A percentile compares a stretch with the other conserved stretches of the same genome.
Evolutionary conservation across 805 yeast species (phyloP).

Genomic region (Suhomyces vadensis): DNA sequence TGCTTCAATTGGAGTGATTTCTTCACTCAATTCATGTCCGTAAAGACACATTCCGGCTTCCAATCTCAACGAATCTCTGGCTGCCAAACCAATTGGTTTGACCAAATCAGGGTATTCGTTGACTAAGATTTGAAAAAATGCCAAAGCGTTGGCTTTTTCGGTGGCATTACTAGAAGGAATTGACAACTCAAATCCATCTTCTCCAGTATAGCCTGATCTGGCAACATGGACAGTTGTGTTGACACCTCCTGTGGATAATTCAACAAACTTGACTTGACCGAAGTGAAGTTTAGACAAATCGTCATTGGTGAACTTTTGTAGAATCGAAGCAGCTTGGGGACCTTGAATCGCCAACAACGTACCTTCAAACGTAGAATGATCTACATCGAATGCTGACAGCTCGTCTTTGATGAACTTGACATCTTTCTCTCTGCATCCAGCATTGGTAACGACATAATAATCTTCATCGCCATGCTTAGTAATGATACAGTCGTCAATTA

Average conservation of each 20-base stretch:
- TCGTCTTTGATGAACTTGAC: conserved; percentile 59
- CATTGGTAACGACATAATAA: conserved; percentile 91
- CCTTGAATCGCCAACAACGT: conserved; percentile 92
- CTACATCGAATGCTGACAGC: conserved; percentile 39
- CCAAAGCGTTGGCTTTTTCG: conserved; percentile 47
- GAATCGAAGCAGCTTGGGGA: conserved; percentile 70
- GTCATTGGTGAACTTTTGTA: conserved; percentile 62
- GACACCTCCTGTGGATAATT: conserved; percentile 42
- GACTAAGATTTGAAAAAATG: conserved; percentile 62
- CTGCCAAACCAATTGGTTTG: conserved; percentile 94
- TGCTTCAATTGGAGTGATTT: conserved; percentile 83
- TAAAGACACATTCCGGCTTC: conserved; percentile 99
- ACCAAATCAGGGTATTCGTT: conserved; percentile 54
- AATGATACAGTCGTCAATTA: conserved; percentile 90
- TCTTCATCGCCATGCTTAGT: conserved; percentile 77
- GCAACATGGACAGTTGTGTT: conserved; percentile 68
- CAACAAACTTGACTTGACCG: conserved; percentile 59
- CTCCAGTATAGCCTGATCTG: conserved; percentile 97
- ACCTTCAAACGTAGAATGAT: conserved; percentile 56
- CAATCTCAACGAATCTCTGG: conserved; percentile 90
- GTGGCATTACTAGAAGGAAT: conserved; percentile 52
- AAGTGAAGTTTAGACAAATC: conserved; percentile 66
- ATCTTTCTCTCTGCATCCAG: conserved; percentile 89
- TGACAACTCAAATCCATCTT: conserved; percentile 94
- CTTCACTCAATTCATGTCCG: conserved; percentile 85